These are phyloP conservation scores for Cupressus sempervirens DNA, from an alignment of 75 land plant species.

Conservation along the genomic window DNA sequence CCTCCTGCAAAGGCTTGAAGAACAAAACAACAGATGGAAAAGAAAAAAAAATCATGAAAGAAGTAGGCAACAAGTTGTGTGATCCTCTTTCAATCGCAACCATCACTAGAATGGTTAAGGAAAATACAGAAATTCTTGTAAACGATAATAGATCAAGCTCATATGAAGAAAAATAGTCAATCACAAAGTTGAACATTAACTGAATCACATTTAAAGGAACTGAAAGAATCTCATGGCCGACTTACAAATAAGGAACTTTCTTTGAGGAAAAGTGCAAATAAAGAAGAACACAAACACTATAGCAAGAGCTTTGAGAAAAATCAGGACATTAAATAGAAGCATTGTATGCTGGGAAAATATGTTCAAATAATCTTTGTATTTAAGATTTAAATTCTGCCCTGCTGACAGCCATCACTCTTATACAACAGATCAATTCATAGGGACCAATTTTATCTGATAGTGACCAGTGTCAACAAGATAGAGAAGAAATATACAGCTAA, in stretches of 20 bases:
- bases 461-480: not conserved
- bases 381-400: not conserved
- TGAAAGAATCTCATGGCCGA: not conserved
- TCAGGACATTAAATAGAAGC: not conserved
- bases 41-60: not conserved
- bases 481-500: not conserved
- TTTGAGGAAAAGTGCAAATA: not conserved
- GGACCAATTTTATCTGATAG: not conserved
- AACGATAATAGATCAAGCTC: not conserved
- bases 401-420: not conserved
- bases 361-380: not conserved
- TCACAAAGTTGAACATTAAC: slow-evolving; percentile 5
- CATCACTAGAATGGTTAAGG: not conserved
- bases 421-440: not conserved
- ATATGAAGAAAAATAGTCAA: not conserved
- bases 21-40: not conserved
- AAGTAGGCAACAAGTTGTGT: not conserved
- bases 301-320: not conserved
- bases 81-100: not conserved
- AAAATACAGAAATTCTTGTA: not conserved
- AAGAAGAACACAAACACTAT: not conserved
- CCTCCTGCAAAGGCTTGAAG: not conserved
- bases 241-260: not conserved
- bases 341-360: not conserved
- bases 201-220: not conserved